Evolutionary conservation across 495 filamentous ascomycete species (phyloP).

Genomic region (Letharia columbiana): DNA sequence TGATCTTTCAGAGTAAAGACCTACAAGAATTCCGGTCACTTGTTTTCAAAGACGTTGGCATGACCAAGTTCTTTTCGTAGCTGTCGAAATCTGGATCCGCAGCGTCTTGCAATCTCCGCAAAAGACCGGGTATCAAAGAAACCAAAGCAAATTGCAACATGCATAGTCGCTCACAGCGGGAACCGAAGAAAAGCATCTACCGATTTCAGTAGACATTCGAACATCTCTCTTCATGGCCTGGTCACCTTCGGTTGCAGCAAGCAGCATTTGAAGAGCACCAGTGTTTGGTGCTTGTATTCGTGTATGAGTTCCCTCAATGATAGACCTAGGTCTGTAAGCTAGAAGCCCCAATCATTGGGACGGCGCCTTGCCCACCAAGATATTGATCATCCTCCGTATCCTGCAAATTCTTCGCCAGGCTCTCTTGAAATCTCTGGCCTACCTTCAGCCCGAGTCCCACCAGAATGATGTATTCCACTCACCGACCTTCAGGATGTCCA

Average conservation of each 20-base stretch:
- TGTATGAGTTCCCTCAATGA: slow-evolving; percentile 86
- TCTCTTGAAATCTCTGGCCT: slow-evolving; percentile 77
- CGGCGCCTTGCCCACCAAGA: slow-evolving; percentile 50
- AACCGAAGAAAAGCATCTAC: slow-evolving; percentile 97
- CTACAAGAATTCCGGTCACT: slow-evolving; percentile 79
- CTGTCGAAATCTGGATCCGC: slow-evolving; percentile 82
- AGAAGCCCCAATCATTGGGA: slow-evolving; percentile 6
- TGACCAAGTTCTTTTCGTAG: slow-evolving; percentile 65
- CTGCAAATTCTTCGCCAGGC: slow-evolving; percentile 57
- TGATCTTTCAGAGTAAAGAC: neutral
- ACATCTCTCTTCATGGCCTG: neutral
- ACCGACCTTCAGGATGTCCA: slow-evolving; percentile 61
- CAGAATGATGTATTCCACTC: slow-evolving; percentile 15
- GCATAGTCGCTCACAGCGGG: slow-evolving; percentile 86
- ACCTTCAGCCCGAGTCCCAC: slow-evolving; percentile 2
- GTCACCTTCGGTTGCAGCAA: slow-evolving; percentile 86
- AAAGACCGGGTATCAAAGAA: slow-evolving; percentile 83
- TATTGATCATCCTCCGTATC: slow-evolving; percentile 73
- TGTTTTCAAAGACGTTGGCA: slow-evolving; percentile 78
- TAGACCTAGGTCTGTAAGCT: slow-evolving; percentile 45
- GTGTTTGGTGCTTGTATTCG: slow-evolving; percentile 85
- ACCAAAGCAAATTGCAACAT: slow-evolving; percentile 97
- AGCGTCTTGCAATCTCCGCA: slow-evolving; percentile 79
- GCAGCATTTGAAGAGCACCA: slow-evolving; percentile 88
- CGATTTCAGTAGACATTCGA: slow-evolving; percentile 10